Base-by-base conservation (phyloP, 2,329 filamentous ascomycete species). In the Cordyceps cicadae region DNA sequence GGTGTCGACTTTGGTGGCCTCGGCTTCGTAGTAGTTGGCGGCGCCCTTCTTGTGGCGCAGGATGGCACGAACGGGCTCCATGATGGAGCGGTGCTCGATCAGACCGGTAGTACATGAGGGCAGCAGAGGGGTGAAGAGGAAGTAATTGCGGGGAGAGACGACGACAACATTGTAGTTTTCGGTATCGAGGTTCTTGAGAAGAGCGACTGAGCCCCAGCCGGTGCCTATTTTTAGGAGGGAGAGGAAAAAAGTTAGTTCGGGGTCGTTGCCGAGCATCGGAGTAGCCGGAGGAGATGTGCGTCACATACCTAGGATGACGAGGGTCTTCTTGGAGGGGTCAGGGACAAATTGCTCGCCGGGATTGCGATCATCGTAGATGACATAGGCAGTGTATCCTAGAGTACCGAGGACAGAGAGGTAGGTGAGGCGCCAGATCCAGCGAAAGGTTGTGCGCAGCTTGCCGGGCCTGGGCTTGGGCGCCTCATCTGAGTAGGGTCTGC, bases 141-240 rank as follows among this genome's bases (percentile, higher is more conserved):
- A 99, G 85, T 96, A 99, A 80, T 99, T 99, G 74, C 94, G 90
- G 59, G 94, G 94, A 54, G 94, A 97, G 75, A 99, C 90, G 74
- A 99, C 92, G 72, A 97, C 77, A 75, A 97, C 93, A 75, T 99
- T 97, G 85, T 97, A 99, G 83, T 97, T 96, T 76, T 96, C 90
- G 64, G 93, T 97, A 73, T 99, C 92, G 76, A 99, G 89, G 75
- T 96, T 97, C 85, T 99, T 99, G 67, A 99, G 85, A 63, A 99
- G 87, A 63, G 93, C 95, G 70, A 99, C 91, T 49, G 93, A 91
- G 68, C 79, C 94, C 94, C 94, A 99, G 68, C 94, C 94, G 69
- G 92, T 96, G 71, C 93, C 93, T 97, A 39, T 17, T 19, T 34
- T 17, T 9, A 15, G 3, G 14, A 3, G 29, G 17, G 49, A 64